Evolutionary conservation across 2,329 filamentous ascomycete species (phyloP), one percentile per base, ranked within the genome.

Genomic region (Blumeriella jaapii): DNA sequence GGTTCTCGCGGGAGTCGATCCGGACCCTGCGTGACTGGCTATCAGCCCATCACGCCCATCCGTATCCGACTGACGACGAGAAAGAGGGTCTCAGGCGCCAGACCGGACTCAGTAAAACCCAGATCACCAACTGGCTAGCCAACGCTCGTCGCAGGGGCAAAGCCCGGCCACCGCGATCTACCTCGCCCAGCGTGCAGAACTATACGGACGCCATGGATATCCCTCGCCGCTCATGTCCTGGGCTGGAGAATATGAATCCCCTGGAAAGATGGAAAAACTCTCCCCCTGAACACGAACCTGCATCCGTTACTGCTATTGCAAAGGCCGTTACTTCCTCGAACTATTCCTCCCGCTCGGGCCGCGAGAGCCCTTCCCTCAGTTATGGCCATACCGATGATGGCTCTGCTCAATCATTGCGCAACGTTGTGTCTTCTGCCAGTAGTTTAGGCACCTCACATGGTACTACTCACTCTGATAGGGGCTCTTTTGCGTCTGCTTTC

Each of bases 41-140:
- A 19, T 72, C 78, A 0, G 77, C 75, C 5, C 85, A 94, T 54
- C 73, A 72, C 51, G 71, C 81, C 34, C 82, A 93, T 49, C 87
- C 86, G 0, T 95, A 94, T 54, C 86, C 87, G 4, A 87, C 75
- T 20, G 85, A 93, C 27, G 77, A 85, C 39, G 83, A 94, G 54
- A 93, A 89, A 53, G 81, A 86, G 46, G 70, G 74, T 42, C 65
- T 95, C 16, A 80, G 85, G 57, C 68, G 71, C 29, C 71, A 81
- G 49, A 94, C 86, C 1, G 84, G 85, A 6, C 66, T 95, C 25
- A 86, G 75, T 55, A 75, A 83, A 50, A 80, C 70, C 10, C 87
- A 95, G 53, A 89, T 94, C 49, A 79, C 78, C 8, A 93, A 93
- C 55, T 94, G 86, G 86, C 73, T 94, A 29, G 86, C 86, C 40